These are phyloP conservation scores for Talaromyces verruculosus DNA, from an alignment of 2,329 filamentous ascomycete species.

Conservation along the genomic window DNA sequence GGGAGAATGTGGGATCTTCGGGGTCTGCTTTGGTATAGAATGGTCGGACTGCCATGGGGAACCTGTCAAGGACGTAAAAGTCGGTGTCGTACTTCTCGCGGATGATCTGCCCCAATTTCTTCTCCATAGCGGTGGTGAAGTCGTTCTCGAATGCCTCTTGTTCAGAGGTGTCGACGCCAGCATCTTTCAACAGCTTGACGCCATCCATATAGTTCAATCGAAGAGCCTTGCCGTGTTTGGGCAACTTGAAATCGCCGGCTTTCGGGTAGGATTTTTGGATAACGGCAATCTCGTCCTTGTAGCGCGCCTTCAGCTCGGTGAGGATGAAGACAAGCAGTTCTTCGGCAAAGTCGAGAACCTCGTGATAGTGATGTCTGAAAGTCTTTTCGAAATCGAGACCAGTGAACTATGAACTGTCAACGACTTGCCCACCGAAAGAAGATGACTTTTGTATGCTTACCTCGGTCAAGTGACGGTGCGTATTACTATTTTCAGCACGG, in stretches of 20 bases:
- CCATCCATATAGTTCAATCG: slow-evolving; percentile 53
- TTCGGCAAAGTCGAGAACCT: slow-evolving; percentile 52
- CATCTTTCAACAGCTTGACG: slow-evolving; percentile 49
- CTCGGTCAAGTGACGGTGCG: slow-evolving; percentile 65
- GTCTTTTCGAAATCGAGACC: slow-evolving; percentile 56
- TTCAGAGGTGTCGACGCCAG: slow-evolving; percentile 51
- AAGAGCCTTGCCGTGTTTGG: slow-evolving; percentile 51
- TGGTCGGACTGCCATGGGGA: slow-evolving; percentile 81
- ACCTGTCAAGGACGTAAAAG: slow-evolving; percentile 97
- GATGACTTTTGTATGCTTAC: slow-evolving; percentile 29
- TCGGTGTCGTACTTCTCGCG: slow-evolving; percentile 88
- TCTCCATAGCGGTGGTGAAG: slow-evolving; percentile 51
- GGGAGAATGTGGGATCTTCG: slow-evolving; percentile 63
- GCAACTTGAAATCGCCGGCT: slow-evolving; percentile 52
- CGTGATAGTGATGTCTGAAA: slow-evolving; percentile 52
- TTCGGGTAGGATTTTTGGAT: slow-evolving; percentile 52
- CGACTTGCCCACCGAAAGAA: slow-evolving; percentile 22
- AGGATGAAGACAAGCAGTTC: slow-evolving; percentile 52
- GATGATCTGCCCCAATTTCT: slow-evolving; percentile 79
- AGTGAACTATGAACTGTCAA: slow-evolving; percentile 42
- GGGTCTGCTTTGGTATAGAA: slow-evolving; percentile 88
- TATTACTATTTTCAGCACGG: slow-evolving; percentile 68
- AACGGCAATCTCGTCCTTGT: slow-evolving; percentile 46
- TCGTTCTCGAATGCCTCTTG: slow-evolving; percentile 51
- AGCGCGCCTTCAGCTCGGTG: slow-evolving; percentile 46